Evolutionary conservation across 2,329 filamentous ascomycete species (phyloP), one percentile per base, ranked within the genome.

Genomic region (Colletotrichum orchidophilum): DNA sequence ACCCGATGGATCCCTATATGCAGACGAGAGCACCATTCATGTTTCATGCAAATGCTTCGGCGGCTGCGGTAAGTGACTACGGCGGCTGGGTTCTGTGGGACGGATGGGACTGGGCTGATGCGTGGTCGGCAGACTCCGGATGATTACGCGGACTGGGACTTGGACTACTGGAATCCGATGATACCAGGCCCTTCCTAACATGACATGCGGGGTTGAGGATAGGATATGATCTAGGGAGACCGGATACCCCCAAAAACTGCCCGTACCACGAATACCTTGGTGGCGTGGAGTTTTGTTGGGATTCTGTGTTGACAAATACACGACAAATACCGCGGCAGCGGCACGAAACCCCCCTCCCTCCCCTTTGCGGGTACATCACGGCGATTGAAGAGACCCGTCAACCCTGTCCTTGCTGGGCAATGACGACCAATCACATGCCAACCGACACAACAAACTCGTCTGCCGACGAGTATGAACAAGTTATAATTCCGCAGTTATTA

Each of bases 11-110:
- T 33, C 63, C 72, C 3, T 74, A 74, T 60, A 66, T 73, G 66
- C 73, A 71, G 64, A 46, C 63, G 55, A 70, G 64, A 61, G 29
- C 66, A n/a, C 61, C 70, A 71, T 13, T 80, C 67, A 76, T 78
- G 71, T 80, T 81, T 46, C 76, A 80, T 53, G 74, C 76, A 33
- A 77, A 75, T 70, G 76, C 76, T 42, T 74, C 76, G 31, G 71
- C 79, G 6, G 76, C 76, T 21, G 73, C 75, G 18, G 61, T 77
- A 65, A 76, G 73, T 49, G 77, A 78, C 57, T 73, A 78, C 71
- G 79, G 75, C 42, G 79, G 81, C 46, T 83, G 81, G 81, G 77
- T 80, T n/a, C 67, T 83, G 49, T 83, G 81, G 81, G 80, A 81
- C 52, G 81, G 81, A 26, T 83, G 81, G 81, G 80, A 83, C 33